Percentiles rank a stretch among this genome's conserved stretches.
Evolutionary conservation across 192 early-diverging fungal species (phyloP).

Genomic region (Rhizoclosmatium sp.): DNA sequence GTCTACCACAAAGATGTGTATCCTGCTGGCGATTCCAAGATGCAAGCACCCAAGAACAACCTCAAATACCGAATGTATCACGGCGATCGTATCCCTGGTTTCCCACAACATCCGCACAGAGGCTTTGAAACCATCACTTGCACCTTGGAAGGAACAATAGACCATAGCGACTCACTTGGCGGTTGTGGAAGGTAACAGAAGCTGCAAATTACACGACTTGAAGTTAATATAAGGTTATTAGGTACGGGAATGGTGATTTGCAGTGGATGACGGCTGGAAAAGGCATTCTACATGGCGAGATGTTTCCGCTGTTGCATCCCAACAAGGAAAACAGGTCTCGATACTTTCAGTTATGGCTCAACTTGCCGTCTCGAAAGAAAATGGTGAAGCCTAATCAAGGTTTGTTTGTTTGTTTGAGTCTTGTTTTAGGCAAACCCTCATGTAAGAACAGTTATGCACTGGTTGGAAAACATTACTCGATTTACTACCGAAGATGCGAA

Average conservation of each 20-base stretch:
- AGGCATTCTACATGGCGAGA: conserved; percentile 62
- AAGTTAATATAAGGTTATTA: too few species aligned
- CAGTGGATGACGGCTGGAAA: conserved; percentile 77
- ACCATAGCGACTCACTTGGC: conserved; percentile 69
- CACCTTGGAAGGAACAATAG: conserved; percentile 63
- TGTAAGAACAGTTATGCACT: conserved; percentile 8
- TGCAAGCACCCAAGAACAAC: conserved; percentile 33
- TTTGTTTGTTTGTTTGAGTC: not conserved
- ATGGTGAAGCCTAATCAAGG: conserved; percentile 24
- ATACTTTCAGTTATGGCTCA: conserved; percentile 68
- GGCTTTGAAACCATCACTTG: conserved; percentile 76
- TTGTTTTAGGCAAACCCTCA: not conserved
- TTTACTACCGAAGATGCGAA: conserved; percentile 59
- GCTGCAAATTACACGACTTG: too few species aligned
- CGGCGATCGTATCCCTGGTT: conserved; percentile 27
- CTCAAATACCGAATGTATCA: conserved; percentile 23
- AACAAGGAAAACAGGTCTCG: conserved; percentile 43
- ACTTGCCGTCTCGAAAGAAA: conserved; percentile 54
- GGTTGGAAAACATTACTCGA: conserved; percentile 62
- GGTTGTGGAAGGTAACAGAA: conserved; percentile 42
- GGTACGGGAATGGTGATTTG: conserved; percentile 53
- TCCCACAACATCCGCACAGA: conserved; percentile 39
- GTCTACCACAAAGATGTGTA: conserved; percentile 48
- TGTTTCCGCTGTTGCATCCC: conserved; percentile 45
- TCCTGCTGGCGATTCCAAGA: conserved; percentile 38